Evolutionary conservation across 768 basidiomycete genomes (phyloP), one percentile per base, ranked within the genome.

Genomic region (Mycena kentingensis): DNA sequence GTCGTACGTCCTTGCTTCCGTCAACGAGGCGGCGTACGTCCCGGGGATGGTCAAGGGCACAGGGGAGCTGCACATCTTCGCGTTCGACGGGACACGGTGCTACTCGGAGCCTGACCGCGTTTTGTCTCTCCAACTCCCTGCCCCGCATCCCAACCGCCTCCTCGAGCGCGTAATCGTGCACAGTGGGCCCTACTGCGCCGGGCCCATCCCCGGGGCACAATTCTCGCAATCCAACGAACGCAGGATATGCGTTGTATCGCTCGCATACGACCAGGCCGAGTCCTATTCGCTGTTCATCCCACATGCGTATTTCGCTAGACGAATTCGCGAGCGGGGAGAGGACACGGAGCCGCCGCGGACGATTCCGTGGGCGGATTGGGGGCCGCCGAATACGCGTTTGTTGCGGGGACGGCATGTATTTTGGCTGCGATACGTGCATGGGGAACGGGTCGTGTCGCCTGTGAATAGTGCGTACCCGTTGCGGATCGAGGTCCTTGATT

Each of bases 31-130:
- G 13, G 15, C 15, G 5, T 46, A 46, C 44, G 7, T 29, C 29
- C 44, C 29, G 7, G 36, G 36, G 26, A 42, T 21, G 21, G 7
- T 10, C 21, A 34, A 47, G 5, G 62, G 61, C 5, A 35, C 41
- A 5, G 81, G 81, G 4, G 51, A 70, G 1, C 68, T 83, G 49
- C 63, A 74, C 18, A 51, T 84, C 11, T 83, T 72, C 52, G 63
- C 70, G 0, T 78, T 82, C 15, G 60, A 63, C 32, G 31, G 32
- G 4, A 32, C 5, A 4, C 7, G 15, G 8, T 24, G 25, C 21
- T 19, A 34, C 4, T 4, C 41, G 24, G 11, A 21, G 11, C 27
- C 38, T n/a, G 22, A 32, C 45, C 25, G 46, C 24, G 19, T 51
- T 21, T 29, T 26, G 4, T 46, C 37, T 3, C 42, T 51, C 5